Base-by-base conservation (phyloP, 495 filamentous ascomycete genomes). In the Annulohypoxylon nitens region DNA sequence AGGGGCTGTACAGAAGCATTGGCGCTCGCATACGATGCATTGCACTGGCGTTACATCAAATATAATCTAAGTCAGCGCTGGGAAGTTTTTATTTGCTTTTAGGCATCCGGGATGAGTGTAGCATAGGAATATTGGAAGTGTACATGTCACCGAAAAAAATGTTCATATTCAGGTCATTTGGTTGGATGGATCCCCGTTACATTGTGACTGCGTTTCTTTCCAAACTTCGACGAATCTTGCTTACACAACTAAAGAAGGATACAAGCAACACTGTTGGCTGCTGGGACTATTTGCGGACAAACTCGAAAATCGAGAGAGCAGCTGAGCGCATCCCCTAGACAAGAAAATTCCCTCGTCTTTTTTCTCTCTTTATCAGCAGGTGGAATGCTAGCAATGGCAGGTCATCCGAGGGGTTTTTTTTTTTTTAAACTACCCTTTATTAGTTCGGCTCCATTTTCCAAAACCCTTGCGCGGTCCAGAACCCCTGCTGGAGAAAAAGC, bases 21-120 rank as follows among this genome's bases (percentile, higher is more conserved):
- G 57, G 65, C 64, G 72, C 64, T 66, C 43, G 62, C 48, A 72
- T 63, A 72, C 64, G 69, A 72, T 75, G 73, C 73, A 75, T 75
- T 65, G 73, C 50, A 68, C 36, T 55, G 73, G 73, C 73, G 73
- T 75, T 75, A 69, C 43, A 39, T 47, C 43, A 47, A 47, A 47
- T 41, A 65, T 73, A 26, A 63, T 69, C 18, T 33, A 55, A 57
- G 61, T 65, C 55, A 69, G 55, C 61, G 53, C 71, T 59, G 39
- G 60, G 39, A 69, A 37, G 53, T 61, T 64, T 34, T 63, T 70
- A 37, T 63, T 64, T 43, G 26, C 37, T 64, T 60, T 53, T 18
- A 37, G 43, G 47, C 48, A 61, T 43, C 12, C 11, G 45, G 39
- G 58, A 50, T 63, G 39, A 59, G 57, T 63, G 20, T 50, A 54